Base-by-base conservation (phyloP, 768 basidiomycete genomes). In the Dacryopinax primogenitus region DNA sequence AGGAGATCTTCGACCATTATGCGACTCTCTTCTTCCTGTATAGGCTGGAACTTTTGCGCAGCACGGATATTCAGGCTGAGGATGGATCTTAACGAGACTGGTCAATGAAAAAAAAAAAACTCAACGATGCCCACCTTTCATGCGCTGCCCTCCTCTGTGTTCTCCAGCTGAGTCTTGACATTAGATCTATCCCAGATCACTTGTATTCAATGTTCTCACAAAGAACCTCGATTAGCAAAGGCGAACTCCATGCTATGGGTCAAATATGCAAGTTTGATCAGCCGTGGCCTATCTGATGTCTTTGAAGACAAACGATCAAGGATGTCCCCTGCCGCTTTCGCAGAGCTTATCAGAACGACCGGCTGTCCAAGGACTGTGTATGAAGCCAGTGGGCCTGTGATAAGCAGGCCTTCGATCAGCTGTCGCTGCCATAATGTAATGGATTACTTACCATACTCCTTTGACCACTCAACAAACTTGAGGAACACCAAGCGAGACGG, bases 391-490 rank as follows among this genome's bases (percentile, higher is more conserved):
- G 26, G 26, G 21, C 51, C 51, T 58, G 30, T 9, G 23, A 7
- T 15, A 13, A 15, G 32, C 4, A 4, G 11, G 51, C 26, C 26
- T 6, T 30, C 41, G 41, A 37, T 37, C 18, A 21, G 26, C 7
- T 18, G 30, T 9, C 21, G 12, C 13, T 21, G 45, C 13, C 9
- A 47, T 47, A 26, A 7, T 7, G 45, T 11, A 7, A 15, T 21
- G 13, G 23, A 7, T 26, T 26, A 66, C 71, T 18, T 68, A 78
- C 84, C 84, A 68, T 79, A 85, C 71, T 72, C 74, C 66, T 81
- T 77, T 1, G 82, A 78, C 79, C 84, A 80, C 21, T 77, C 74
- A n/a, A 81, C 75, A 67, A 83, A 84, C 0, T 77, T 80, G n/a
- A 80, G 65, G 83, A 83, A 84, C 65, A 78, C 78, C 68, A 78